phyloP scores from a whole-genome alignment of 148 eudicot genomes.

The Chenopodium berlandieri region DNA sequence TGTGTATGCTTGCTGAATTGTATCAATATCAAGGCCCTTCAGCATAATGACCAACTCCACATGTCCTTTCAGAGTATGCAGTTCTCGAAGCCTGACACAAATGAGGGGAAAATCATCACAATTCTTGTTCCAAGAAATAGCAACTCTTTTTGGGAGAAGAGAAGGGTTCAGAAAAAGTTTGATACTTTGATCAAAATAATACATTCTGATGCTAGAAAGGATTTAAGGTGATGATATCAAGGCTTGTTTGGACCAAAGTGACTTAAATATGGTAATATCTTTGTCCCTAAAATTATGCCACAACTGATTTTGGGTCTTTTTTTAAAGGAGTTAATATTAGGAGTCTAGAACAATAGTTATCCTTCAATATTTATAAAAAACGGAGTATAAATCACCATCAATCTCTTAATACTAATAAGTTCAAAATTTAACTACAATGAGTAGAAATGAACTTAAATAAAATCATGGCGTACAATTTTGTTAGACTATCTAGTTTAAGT shows the following conservation, averaged over 20 bases:
- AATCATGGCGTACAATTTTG: background rate
- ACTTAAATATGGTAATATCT: background rate
- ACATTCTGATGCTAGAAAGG: background rate
- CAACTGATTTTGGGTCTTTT: background rate
- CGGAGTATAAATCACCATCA: too few species aligned
- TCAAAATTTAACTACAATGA: too few species aligned
- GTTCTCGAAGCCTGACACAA: constrained; percentile 38
- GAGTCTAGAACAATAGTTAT: too few species aligned
- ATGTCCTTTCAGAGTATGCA: constrained; percentile 44
- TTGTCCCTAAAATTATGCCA: background rate
- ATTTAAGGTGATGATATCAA: too few species aligned
- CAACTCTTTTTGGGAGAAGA: background rate
- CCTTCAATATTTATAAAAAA: too few species aligned
- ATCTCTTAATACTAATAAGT: background rate
- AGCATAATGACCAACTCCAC: constrained; percentile 39
- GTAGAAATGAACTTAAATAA: too few species aligned
- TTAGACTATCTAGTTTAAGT: background rate
- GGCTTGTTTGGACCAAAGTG: background rate
- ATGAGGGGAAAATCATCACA: background rate
- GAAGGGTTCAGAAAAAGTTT: background rate
- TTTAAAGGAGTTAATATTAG: too few species aligned
- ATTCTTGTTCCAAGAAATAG: background rate
- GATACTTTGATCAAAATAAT: too few species aligned
- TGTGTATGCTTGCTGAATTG: constrained; percentile 37
- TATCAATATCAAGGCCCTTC: constrained; percentile 39